phyloP scores from a whole-genome alignment of 441 rosid species.

The Syzygium malaccense region DNA sequence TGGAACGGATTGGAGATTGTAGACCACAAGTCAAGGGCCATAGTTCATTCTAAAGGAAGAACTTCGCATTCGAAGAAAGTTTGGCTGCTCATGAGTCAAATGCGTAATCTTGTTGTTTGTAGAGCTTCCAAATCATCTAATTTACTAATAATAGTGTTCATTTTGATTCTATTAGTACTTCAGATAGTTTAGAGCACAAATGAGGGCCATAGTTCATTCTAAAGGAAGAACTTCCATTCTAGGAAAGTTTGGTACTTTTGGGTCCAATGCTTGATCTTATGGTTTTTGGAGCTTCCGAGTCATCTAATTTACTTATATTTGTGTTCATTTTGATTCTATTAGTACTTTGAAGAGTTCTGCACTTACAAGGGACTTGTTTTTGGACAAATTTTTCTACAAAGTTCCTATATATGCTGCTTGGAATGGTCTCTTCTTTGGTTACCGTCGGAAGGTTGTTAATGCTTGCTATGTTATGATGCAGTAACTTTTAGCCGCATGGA shows the following conservation, averaged over 20 bases:
- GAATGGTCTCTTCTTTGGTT: neutral
- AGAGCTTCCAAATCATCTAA: neutral
- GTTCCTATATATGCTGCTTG: neutral
- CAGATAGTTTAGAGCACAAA: neutral
- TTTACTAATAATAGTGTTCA: neutral
- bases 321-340: neutral
- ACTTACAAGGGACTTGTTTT: neutral
- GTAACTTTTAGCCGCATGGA: conserved; percentile 78
- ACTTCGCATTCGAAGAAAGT: neutral
- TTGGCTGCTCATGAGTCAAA: neutral
- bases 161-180: neutral
- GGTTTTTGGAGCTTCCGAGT: neutral
- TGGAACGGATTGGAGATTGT: neutral
- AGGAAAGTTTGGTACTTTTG: neutral
- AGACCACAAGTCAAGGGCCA: neutral
- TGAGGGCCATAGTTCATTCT: neutral
- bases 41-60: neutral
- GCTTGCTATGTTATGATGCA: conserved; percentile 22
- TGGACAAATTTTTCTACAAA: neutral
- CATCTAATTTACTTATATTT: neutral
- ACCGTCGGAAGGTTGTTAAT: neutral
- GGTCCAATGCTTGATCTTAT: neutral
- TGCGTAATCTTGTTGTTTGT: neutral
- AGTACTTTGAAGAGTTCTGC: neutral
- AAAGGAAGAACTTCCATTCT: neutral